phyloP scores from a whole-genome alignment of 768 basidiomycete species.

The Royoungia palumana region DNA sequence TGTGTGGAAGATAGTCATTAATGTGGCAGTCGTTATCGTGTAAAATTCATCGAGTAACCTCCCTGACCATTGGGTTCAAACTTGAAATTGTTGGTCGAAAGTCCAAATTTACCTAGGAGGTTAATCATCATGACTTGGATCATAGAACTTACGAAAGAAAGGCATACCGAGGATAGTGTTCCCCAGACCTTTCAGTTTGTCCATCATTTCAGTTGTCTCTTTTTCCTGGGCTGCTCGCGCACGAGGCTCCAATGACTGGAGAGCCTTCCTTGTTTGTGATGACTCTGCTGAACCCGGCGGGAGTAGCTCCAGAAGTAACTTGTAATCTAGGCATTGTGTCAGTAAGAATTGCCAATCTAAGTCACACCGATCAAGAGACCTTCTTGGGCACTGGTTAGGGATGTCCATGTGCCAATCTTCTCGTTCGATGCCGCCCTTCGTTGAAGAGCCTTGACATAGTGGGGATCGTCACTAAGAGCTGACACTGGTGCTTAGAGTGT shows the following conservation, averaged over 20 bases:
- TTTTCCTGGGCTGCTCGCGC: conserved; percentile 74
- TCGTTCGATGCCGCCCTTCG: conserved; percentile 88
- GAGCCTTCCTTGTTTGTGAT: conserved; percentile 44
- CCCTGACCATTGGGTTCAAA: conserved; percentile 92
- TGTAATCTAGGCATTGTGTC: conserved; percentile 60
- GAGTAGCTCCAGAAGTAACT: conserved; percentile 60
- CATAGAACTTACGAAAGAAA: background rate
- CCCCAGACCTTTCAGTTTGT: conserved; percentile 88
- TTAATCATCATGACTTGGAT: background rate
- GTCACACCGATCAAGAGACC: conserved; percentile 43
- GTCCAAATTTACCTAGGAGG: conserved; percentile 77
- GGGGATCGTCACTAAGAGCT: conserved; percentile 86
- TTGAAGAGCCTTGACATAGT: conserved; percentile 84
- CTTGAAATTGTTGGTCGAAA: conserved; percentile 97
- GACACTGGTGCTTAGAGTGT: conserved; percentile 7
- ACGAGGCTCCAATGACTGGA: conserved; percentile 60
- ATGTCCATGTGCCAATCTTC: conserved; percentile 75
- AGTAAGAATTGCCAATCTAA: background rate
- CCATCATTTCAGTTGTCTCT: conserved; percentile 90
- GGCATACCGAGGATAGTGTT: conserved; percentile 79
- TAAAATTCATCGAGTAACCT: conserved; percentile 93
- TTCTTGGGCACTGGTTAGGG: conserved; percentile 77
- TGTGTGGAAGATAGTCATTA: background rate
- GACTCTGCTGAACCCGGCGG: conserved; percentile 52
- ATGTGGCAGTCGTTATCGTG: conserved; percentile 34